A percentile compares a stretch with the other conserved stretches of the same genome.
These are phyloP conservation scores for Tribonema minus DNA, from an alignment of 108 stramenopile genomes.

Conservation along the genomic window DNA sequence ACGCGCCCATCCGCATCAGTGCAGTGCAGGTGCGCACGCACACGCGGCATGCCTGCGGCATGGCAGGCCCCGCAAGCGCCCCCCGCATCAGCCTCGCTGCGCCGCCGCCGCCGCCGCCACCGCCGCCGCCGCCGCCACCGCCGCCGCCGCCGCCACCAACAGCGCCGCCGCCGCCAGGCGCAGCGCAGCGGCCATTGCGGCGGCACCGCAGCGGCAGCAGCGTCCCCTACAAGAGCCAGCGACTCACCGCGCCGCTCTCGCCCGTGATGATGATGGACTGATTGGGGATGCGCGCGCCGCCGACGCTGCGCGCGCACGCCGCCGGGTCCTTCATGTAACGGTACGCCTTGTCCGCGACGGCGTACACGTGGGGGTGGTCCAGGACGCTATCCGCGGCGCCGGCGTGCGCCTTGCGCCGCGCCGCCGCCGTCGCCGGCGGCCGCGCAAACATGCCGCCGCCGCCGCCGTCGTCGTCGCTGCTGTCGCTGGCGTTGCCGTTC, in stretches of 20 bases:
- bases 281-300: slow-evolving; percentile 11
- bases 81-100: too few relatives aligned
- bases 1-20: too few relatives aligned
- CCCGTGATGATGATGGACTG: slow-evolving; percentile 66
- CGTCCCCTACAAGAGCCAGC: too few relatives aligned
- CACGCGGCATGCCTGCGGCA: too few relatives aligned
- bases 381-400: neutral
- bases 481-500: neutral
- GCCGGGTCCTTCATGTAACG: slow-evolving; percentile 64
- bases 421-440: neutral
- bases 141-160: neutral
- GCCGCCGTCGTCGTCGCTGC: neutral
- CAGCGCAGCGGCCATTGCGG: too few relatives aligned
- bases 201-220: neutral
- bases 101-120: neutral
- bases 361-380: slow-evolving; percentile 71
- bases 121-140: neutral
- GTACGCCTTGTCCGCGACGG: slow-evolving; percentile 70
- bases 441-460: neutral
- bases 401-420: neutral
- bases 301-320: slow-evolving; percentile 3
- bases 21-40: too few relatives aligned
- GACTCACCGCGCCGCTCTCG: slow-evolving; percentile 62
- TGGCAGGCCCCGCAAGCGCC: too few relatives aligned
- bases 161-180: neutral